phyloP scores from a whole-genome alignment of 2,329 filamentous ascomycete genomes.

The Trichoderma lentiforme region DNA sequence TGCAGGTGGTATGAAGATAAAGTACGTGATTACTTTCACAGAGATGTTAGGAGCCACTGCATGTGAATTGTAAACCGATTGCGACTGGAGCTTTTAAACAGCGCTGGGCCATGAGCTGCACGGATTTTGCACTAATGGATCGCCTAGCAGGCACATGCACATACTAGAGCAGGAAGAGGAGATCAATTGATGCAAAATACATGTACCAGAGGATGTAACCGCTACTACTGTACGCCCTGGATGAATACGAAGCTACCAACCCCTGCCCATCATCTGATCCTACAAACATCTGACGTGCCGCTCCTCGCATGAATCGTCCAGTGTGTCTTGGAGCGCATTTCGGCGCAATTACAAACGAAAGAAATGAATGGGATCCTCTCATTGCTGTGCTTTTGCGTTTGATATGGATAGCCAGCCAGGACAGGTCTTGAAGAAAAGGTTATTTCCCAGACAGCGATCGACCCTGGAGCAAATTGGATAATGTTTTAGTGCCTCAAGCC shows the following conservation, averaged over 20 bases:
- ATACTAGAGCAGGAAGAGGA: background rate
- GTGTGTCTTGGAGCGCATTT: background rate
- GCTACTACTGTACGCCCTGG: background rate
- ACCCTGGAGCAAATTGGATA: background rate
- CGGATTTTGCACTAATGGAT: background rate
- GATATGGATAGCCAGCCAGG: background rate
- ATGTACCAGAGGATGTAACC: background rate
- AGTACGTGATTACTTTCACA: background rate
- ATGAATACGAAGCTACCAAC: constrained; percentile 2
- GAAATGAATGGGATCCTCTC: background rate
- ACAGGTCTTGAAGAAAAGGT: background rate
- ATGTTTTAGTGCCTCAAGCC: background rate
- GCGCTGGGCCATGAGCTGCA: background rate
- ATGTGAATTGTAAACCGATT: background rate
- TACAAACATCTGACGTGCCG: background rate
- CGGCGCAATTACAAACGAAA: background rate
- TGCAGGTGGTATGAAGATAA: no score
- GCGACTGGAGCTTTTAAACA: background rate
- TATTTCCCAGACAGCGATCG: background rate
- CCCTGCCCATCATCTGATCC: constrained; percentile 13
- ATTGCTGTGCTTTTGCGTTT: background rate
- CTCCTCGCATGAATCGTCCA: background rate
- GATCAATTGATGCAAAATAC: background rate
- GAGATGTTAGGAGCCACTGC: background rate
- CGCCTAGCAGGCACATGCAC: background rate